Evolutionary conservation across 2,329 filamentous ascomycete genomes (phyloP), one percentile per base, ranked within the genome.

Genomic region (Hirsutella rhossiliensis): DNA sequence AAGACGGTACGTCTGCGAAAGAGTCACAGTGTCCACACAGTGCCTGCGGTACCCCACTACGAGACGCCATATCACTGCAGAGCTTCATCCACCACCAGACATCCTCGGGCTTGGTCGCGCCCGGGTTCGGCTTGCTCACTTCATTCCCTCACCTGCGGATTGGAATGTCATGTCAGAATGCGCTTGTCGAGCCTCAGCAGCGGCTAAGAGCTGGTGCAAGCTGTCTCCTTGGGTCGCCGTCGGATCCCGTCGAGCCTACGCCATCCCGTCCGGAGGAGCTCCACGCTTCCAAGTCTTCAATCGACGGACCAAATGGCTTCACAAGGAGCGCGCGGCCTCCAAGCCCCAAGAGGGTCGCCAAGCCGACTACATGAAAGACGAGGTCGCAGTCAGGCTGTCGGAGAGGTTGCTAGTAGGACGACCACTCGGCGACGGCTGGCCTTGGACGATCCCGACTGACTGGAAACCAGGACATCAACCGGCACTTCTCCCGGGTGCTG

Each of bases 281-380:
- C 85, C 88, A 23, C 78, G 81, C 32, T 79, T 94, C 53, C 83
- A 96, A 53, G 85, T 98, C 62, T 98, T 98, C 76, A 94, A 94
- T 65, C 78, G 81, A 48, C 76, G 77, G 53, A 78, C 82, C 19
- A 98, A 98, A 72, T 89, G 85, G 72, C 68, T 92, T 41, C 92
- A 98, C 61, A 94, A 87, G 62, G 88, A 97, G 62, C 78, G 90
- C 48, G 84, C 88, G 1, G 89, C 86, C 1, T 60, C 71, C 39
- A 71, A 90, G 58, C 68, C 75, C 11, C 77, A 86, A 50, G 65
- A 74, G 50, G 88, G 88, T 59, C 76, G 90, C 15, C 76, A 85
- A 55, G 83, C 87, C 20, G 92, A 97, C 66, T 97, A 97, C 59
- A 69, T 98, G 45, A 88, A 89, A 60, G 88, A 97, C 59, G 90